Base-by-base conservation (phyloP, 495 filamentous ascomycete genomes). In the Aspergillus leporis region DNA sequence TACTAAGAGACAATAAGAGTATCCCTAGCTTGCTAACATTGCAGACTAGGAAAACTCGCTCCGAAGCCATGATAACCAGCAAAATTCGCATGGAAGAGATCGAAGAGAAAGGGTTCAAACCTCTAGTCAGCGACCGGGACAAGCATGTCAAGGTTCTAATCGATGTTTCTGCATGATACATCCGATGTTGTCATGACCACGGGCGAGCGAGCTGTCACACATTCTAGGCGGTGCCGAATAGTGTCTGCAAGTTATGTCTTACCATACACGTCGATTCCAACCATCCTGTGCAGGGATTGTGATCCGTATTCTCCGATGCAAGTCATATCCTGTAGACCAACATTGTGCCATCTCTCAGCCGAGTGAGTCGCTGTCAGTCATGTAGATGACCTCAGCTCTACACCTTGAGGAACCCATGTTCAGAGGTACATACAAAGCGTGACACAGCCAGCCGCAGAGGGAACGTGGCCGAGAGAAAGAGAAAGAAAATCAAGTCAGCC, bases 61-160 rank as follows among this genome's bases (percentile, higher is more conserved):
- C 67, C 5, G 67, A 65, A 48, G 74, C 73, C 6, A 85, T 86
- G 84, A 85, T 86, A 45, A 85, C 83, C 12, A 76, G 74, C 60
- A 79, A 72, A 66, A 80, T 85, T 34, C 56, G 69, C 9, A 58
- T 86, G 64, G 74, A 81, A 36, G 73, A 83, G 16, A 78, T 85
- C 18, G 79, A 74, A 49, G 78, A 82, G 56, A 77, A 79, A 54
- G 83, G 82, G 0, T 81, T 85, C 63, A 75, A 77, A 67, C 68
- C 77, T 10, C 70, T 85, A 52, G 76, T 83, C 46, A 68, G 77
- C 22, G 78, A 85, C 45, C 82, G 77, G 54, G 80, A 83, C 55
- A 52, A 51, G 9, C 81, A 85, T 67, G 77, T 84, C 36, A 85
- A 85, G 65, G 79, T 85, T 28, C 59, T 86, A 55, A 78, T 63